These are phyloP conservation scores for Porodaedalea pini DNA, from an alignment of 1,284 basidiomycete genomes.

Conservation along the genomic window DNA sequence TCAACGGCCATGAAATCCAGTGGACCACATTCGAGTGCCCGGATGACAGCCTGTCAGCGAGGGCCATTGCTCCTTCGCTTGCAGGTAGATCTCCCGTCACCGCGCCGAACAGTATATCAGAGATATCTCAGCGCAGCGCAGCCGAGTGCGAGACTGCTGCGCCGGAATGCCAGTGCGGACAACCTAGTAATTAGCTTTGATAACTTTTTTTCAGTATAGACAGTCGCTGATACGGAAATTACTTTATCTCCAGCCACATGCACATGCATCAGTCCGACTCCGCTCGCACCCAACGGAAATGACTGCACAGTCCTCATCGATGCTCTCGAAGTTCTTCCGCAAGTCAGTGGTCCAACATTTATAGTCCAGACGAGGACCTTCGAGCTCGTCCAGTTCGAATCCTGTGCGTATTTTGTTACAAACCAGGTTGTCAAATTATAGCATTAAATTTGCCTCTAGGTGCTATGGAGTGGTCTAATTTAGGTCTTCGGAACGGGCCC, in stretches of 20 bases:
- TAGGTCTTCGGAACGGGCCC: neutral
- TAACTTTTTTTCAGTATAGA: neutral
- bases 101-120: neutral
- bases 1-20: slow-evolving; percentile 11
- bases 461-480: neutral
- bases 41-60: neutral
- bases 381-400: slow-evolving; percentile 1
- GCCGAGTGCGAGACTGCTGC: slow-evolving; percentile 15
- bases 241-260: too few relatives aligned
- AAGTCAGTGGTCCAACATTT: slow-evolving; percentile 1
- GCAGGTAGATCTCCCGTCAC: neutral
- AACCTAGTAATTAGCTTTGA: slow-evolving; percentile 23
- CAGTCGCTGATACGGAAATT: too few relatives aligned
- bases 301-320: slow-evolving; percentile 6
- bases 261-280: neutral
- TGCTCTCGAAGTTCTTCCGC: neutral
- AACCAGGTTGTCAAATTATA: neutral
- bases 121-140: slow-evolving; percentile 7
- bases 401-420: neutral
- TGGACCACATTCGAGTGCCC: slow-evolving; percentile 17
- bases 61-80: neutral
- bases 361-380: neutral
- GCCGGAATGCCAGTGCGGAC: slow-evolving; percentile 23
- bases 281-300: neutral
- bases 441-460: neutral